A percentile compares a stretch with the other conserved stretches of the same genome.
phyloP scores from a whole-genome alignment of 768 basidiomycete genomes.

The Asterophora parasitica region DNA sequence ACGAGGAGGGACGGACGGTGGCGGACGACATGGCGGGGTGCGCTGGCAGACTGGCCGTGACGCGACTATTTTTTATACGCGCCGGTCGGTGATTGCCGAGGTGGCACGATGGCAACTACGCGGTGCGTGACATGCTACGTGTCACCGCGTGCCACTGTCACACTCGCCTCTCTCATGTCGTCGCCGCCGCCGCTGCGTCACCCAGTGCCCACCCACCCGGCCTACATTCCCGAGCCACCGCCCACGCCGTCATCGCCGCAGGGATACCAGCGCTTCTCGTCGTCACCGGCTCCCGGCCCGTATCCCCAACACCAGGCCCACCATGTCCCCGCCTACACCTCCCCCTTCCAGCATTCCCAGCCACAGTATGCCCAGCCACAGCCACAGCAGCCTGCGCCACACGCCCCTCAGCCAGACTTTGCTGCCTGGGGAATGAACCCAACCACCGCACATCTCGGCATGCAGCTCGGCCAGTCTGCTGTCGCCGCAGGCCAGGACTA shows the following conservation, averaged over 20 bases:
- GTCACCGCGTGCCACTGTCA: too few species aligned
- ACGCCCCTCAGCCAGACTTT: constrained; percentile 41
- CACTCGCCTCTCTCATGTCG: too few species aligned
- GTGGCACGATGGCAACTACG: too few species aligned
- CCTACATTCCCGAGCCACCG: constrained; percentile 79
- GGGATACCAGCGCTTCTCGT: constrained; percentile 69
- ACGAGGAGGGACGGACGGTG: constrained; percentile 58
- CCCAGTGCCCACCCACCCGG: constrained; percentile 84
- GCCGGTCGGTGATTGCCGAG: constrained; percentile 2
- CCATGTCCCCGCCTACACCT: constrained; percentile 43
- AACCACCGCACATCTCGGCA: constrained; percentile 91
- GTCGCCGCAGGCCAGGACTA: constrained; percentile 94
- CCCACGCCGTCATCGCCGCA: constrained; percentile 71
- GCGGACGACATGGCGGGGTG: constrained; percentile 32
- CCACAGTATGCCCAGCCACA: constrained; percentile 17
- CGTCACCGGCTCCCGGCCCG: constrained; percentile 42
- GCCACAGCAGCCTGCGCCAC: constrained; percentile 10
- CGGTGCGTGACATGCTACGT: too few species aligned
- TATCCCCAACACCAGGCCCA: constrained; percentile 23
- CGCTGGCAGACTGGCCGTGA: neutral
- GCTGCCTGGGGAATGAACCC: constrained; percentile 85
- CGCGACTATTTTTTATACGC: constrained; percentile 4
- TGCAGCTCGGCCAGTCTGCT: constrained; percentile 91
- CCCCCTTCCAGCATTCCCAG: constrained; percentile 44
- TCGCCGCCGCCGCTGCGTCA: constrained; percentile 83